Evolutionary conservation across 2,329 filamentous ascomycete species (phyloP), one percentile per base, ranked within the genome.

Genomic region (Hypoxylon sp.): DNA sequence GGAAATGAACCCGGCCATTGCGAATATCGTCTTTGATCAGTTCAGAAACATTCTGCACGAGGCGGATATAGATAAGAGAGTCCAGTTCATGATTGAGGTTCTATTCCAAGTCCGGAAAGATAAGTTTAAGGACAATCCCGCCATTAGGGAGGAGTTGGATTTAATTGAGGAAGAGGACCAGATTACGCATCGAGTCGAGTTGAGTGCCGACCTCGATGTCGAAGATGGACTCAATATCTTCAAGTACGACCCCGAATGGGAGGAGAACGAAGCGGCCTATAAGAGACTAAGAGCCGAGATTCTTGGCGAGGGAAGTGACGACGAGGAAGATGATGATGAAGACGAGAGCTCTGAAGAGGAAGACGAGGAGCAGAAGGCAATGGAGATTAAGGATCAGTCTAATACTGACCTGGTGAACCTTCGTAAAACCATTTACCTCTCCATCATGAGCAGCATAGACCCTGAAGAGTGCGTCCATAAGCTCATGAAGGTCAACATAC

Each of bases 51-150:
- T 98, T 71, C 84, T 99, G 8, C 95, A 99, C 82, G 96, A 99
- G 80, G 94, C 94, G 48, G 94, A 96, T 77, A 97, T 99, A 79
- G 95, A 98, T 78, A 98, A 97, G 85, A 88, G 96, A 71, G 94
- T 95, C n/a, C 96, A 99, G 82, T 99, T 98, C 81, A 97, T 97
- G 93, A 95, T 99, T 63, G 96, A 99, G 80, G 96, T 98, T 5
- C 83, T 99, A 47, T 99, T 99, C 79, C 94, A 99, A 82, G 92
- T 98, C 62, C 89, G 96, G 71, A 97, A 98, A 81, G 95, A 98
- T 81, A 92, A 92, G 75, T 99, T 97, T 85, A 97, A 97, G 83
- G 94, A 98, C 76, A 94, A 98, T 75, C 94, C 91, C 17, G 91
- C 94, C 0, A 85, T 98, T 74, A 94, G 91, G 79, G 94, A 98